phyloP scores from a whole-genome alignment of 2,329 filamentous ascomycete species.

The Aspergillus uvarum region DNA sequence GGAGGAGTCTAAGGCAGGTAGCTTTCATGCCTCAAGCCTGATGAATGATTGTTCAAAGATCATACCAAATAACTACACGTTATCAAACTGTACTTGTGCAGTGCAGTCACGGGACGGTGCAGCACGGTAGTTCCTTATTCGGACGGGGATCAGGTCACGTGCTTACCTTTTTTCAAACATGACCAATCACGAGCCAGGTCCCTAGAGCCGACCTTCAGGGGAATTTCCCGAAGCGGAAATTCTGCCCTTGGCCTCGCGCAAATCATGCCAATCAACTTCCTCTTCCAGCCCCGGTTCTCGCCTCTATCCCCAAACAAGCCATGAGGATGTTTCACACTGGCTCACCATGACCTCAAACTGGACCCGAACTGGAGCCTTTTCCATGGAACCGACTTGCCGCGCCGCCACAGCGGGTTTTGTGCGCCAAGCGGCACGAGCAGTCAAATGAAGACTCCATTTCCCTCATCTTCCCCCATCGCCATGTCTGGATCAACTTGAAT shows the following conservation, averaged over 20 bases:
- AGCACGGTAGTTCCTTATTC: no score
- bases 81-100: no score
- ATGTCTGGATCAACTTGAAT: background rate
- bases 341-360: background rate
- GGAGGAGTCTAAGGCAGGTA: no score
- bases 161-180: background rate
- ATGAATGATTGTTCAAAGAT: no score
- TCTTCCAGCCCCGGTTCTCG: background rate
- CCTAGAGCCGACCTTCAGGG: background rate
- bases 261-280: background rate
- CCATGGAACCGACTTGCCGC: background rate
- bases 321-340: background rate
- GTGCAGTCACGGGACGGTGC: no score
- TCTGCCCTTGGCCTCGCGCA: background rate
- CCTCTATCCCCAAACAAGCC: background rate
- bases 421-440: background rate
- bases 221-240: background rate
- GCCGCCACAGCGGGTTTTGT: background rate
- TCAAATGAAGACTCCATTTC: background rate
- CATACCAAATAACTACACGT: no score
- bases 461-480: background rate
- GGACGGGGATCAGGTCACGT: background rate
- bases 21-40: no score
- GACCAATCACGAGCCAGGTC: background rate
- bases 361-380: background rate